Percentiles rank a stretch among this genome's conserved stretches.
These are phyloP conservation scores for Mortierella sp. DNA, from an alignment of 371 early-diverging fungal genomes.

Conservation along the genomic window DNA sequence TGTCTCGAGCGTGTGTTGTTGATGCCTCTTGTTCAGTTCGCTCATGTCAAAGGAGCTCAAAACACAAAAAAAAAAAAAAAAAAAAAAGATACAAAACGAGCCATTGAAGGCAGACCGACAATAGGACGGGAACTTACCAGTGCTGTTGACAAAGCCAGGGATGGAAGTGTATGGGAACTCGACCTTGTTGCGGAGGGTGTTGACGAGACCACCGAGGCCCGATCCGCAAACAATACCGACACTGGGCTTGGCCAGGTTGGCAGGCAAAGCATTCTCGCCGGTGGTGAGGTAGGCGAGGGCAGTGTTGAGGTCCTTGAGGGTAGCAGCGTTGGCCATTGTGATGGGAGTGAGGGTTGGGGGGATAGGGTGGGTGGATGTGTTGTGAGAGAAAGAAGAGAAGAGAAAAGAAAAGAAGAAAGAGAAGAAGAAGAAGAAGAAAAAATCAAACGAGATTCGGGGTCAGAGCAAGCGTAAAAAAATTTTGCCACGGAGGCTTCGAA, in stretches of 20 bases:
- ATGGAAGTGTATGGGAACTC: constrained; percentile 85
- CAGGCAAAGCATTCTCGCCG: constrained; percentile 44
- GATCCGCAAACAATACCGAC: constrained; percentile 94
- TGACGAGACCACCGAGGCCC: constrained; percentile 89
- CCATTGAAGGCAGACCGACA: neutral
- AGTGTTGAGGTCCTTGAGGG: constrained; percentile 42
- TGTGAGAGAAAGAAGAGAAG: neutral
- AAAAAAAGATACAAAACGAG: neutral
- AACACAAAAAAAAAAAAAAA: neutral
- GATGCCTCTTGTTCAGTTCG: no score
- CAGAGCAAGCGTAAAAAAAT: constrained; percentile 1
- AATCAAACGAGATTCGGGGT: neutral
- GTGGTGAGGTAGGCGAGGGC: constrained; percentile 37
- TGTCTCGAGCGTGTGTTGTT: no score
- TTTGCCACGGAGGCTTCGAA: no score
- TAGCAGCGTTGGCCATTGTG: constrained; percentile 47
- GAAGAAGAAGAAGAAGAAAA: neutral
- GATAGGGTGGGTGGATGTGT: neutral
- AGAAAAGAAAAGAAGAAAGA: neutral
- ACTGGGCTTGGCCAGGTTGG: constrained; percentile 54
- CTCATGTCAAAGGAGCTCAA: neutral
- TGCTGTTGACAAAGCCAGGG: constrained; percentile 87
- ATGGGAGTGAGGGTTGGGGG: neutral
- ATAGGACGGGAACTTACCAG: constrained; percentile 64
- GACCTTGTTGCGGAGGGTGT: constrained; percentile 74